These are phyloP conservation scores for Eucalyptus guilfoylei DNA, from an alignment of 345 rosid genomes.

Conservation along the genomic window DNA sequence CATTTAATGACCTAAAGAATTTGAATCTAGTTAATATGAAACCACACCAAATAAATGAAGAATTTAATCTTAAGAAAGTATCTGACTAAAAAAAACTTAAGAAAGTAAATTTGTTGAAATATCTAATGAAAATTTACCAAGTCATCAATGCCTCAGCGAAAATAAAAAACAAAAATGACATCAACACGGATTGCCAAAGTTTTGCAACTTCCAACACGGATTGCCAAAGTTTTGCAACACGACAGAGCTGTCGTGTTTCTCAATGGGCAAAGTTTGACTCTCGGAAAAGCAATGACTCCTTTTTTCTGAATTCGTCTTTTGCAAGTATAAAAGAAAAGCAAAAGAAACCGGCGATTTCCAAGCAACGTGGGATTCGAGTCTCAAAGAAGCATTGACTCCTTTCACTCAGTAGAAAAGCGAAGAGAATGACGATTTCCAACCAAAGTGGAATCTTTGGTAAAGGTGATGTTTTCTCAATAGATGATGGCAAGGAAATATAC, in stretches of 20 bases:
- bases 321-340: neutral
- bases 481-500: neutral
- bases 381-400: neutral
- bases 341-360: neutral
- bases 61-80: too few species aligned
- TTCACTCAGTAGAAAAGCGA: neutral
- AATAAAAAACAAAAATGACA: too few species aligned
- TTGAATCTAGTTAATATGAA: neutral
- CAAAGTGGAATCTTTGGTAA: neutral
- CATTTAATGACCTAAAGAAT: neutral
- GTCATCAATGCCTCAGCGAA: neutral
- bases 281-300: too few species aligned
- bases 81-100: neutral
- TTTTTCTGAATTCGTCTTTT: too few species aligned
- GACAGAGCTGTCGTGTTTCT: neutral
- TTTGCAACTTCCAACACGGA: too few species aligned
- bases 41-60: neutral
- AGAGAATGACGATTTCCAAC: neutral
- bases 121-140: too few species aligned
- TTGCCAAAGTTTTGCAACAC: too few species aligned
- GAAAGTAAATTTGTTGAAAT: neutral
- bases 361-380: neutral
- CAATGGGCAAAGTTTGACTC: too few species aligned
- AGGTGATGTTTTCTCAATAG: neutral
- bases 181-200: too few species aligned